phyloP scores from a whole-genome alignment of 345 rosid genomes.

The Sisymbrium altissimum region DNA sequence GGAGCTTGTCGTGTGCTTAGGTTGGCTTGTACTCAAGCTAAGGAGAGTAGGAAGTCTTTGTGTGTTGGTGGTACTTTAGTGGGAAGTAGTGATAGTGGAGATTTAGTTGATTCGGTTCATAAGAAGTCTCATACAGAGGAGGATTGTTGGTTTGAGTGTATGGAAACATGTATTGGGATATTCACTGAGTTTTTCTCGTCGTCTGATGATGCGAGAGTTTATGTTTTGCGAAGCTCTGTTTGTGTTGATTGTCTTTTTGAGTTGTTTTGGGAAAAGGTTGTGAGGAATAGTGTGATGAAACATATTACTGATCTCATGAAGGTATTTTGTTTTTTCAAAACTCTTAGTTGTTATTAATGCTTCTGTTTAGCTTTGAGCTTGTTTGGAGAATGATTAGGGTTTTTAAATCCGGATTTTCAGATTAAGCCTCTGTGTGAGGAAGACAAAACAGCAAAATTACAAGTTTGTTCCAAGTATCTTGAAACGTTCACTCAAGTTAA shows the following conservation, averaged over 20 bases:
- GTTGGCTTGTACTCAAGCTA: constrained; percentile 71
- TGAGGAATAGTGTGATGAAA: constrained; percentile 57
- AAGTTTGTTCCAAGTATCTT: constrained; percentile 77
- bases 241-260: constrained; percentile 82
- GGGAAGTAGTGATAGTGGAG: constrained; percentile 29
- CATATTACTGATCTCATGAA: constrained; percentile 78
- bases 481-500: constrained; percentile 85
- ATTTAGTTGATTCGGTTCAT: constrained; percentile 28
- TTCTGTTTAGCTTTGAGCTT: constrained; percentile 7
- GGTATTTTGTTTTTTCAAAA: constrained; percentile 41
- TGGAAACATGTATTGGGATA: constrained; percentile 56
- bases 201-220: constrained; percentile 55
- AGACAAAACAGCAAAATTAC: constrained; percentile 65
- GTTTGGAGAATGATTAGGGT: neutral
- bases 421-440: constrained; percentile 50
- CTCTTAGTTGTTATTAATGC: neutral
- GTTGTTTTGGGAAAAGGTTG: constrained; percentile 81
- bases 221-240: constrained; percentile 53
- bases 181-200: constrained; percentile 57
- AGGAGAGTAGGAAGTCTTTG: constrained; percentile 50
- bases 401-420: constrained; percentile 39
- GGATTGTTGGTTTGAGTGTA: constrained; percentile 56
- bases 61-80: constrained; percentile 20
- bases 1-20: constrained; percentile 75
- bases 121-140: constrained; percentile 38